phyloP scores from a whole-genome alignment of 2,329 filamentous ascomycete species.

The Beauveria medogensis region DNA sequence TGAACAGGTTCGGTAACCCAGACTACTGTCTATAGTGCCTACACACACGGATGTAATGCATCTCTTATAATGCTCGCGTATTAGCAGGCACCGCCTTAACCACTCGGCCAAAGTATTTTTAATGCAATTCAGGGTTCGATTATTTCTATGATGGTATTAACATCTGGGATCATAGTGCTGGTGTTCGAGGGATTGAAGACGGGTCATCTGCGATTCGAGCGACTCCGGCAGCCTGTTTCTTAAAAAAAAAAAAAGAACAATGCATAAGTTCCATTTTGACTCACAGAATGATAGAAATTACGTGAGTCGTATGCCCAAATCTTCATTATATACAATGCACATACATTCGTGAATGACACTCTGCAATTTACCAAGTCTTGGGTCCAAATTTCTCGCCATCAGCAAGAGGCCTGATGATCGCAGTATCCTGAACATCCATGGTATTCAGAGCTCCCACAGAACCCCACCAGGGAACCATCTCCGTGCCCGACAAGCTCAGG shows the following conservation, averaged over 20 bases:
- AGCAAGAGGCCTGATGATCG: constrained; percentile 18
- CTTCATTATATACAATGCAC: background rate
- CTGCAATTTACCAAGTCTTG: constrained; percentile 14
- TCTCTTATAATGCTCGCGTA: background rate
- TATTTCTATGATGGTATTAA: background rate
- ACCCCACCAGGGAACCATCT: constrained; percentile 41
- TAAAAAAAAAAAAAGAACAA: too few relatives aligned
- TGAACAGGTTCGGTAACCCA: too few relatives aligned
- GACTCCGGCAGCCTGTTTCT: too few relatives aligned
- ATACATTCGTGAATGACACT: background rate
- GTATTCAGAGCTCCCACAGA: constrained; percentile 28
- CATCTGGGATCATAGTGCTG: too few relatives aligned
- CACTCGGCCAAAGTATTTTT: background rate
- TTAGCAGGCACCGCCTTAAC: background rate
- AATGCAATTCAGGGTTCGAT: background rate
- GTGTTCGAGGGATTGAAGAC: too few relatives aligned
- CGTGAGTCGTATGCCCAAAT: background rate
- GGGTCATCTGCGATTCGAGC: too few relatives aligned
- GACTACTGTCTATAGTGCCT: too few relatives aligned
- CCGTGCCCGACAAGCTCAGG: constrained; percentile 33
- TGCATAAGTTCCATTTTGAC: background rate
- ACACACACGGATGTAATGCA: background rate
- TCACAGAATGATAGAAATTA: background rate
- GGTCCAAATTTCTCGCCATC: constrained; percentile 21
- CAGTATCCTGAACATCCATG: constrained; percentile 18